A percentile compares a stretch with the other conserved stretches of the same genome.
Evolutionary conservation across 805 yeast genomes (phyloP).

Genomic region (Maudiozyma pseudohumilis): DNA sequence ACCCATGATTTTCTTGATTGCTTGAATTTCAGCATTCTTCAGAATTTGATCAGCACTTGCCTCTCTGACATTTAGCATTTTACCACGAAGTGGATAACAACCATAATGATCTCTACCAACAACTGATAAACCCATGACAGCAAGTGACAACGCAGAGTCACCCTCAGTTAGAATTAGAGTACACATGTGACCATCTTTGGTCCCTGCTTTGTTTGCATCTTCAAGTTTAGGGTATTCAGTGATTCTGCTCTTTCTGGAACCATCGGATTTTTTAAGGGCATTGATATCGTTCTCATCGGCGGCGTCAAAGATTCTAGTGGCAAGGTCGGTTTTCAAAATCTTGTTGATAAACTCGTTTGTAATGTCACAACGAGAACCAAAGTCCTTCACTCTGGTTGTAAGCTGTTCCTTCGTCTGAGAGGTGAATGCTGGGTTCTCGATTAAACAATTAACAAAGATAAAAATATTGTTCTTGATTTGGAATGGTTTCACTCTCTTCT

Average conservation of each 20-base stretch:
- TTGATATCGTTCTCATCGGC: constrained; percentile 85
- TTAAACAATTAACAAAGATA: constrained; percentile 78
- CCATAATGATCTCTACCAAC: constrained; percentile 95
- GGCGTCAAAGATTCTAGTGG: constrained; percentile 61
- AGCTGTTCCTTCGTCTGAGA: constrained; percentile 96
- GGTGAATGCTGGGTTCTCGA: constrained; percentile 94
- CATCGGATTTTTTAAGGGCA: constrained; percentile 82
- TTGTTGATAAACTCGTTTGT: constrained; percentile 68
- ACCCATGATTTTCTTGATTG: constrained; percentile 91
- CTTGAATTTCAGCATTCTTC: constrained; percentile 90
- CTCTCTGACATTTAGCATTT: constrained; percentile 88
- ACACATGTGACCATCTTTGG: constrained; percentile 83
- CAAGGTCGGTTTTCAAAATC: constrained; percentile 61
- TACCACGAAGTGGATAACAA: constrained; percentile 92
- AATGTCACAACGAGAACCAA: constrained; percentile 77
- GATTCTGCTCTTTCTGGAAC: constrained; percentile 70
- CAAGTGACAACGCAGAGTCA: constrained; percentile 86
- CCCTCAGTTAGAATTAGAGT: constrained; percentile 94
- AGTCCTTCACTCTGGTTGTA: constrained; percentile 79
- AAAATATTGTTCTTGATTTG: constrained; percentile 89
- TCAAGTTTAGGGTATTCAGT: constrained; percentile 84
- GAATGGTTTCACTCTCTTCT: constrained; percentile 72
- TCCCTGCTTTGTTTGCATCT: constrained; percentile 96
- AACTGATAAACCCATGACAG: constrained; percentile 87
- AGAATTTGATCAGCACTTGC: constrained; percentile 93